Evolutionary conservation across 2,329 filamentous ascomycete genomes (phyloP).

Genomic region (Neofusicoccum parvum): DNA sequence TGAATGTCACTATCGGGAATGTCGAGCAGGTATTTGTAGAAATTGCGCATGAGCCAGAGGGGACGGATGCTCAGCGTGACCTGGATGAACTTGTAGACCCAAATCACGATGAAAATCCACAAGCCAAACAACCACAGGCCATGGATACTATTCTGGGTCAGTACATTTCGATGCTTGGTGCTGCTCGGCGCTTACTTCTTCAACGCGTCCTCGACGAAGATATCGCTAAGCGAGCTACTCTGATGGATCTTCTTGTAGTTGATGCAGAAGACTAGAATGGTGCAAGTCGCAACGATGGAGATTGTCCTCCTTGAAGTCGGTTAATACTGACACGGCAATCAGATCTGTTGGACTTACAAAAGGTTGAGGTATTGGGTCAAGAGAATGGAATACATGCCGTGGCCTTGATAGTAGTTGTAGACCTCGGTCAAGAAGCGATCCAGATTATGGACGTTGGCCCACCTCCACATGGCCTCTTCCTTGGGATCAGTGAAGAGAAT

Average conservation of each 20-base stretch:
- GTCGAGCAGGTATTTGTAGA: conserved; percentile 79
- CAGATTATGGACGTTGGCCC: conserved; percentile 87
- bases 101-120: conserved; percentile 85
- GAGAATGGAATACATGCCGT: conserved; percentile 83
- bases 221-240: conserved; percentile 62
- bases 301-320: conserved; percentile 67
- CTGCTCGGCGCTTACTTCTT: conserved; percentile 32
- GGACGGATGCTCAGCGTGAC: conserved; percentile 6
- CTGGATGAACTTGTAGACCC: conserved; percentile 66
- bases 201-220: conserved; percentile 75
- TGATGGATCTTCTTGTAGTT: conserved; percentile 74
- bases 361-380: conserved; percentile 72
- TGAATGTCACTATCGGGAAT: conserved; percentile 88
- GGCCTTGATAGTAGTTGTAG: conserved; percentile 82
- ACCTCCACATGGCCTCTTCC: conserved; percentile 86
- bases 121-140: conserved; percentile 74
- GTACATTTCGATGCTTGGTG: not conserved
- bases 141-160: conserved; percentile 63
- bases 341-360: conserved; percentile 55
- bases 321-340: conserved; percentile 6
- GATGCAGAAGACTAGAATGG: conserved; percentile 82
- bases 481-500: conserved; percentile 56
- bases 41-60: conserved; percentile 72
- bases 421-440: conserved; percentile 85
- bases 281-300: conserved; percentile 81